Evolutionary conservation across 768 basidiomycete species (phyloP).

Genomic region (Lactarius sp.): DNA sequence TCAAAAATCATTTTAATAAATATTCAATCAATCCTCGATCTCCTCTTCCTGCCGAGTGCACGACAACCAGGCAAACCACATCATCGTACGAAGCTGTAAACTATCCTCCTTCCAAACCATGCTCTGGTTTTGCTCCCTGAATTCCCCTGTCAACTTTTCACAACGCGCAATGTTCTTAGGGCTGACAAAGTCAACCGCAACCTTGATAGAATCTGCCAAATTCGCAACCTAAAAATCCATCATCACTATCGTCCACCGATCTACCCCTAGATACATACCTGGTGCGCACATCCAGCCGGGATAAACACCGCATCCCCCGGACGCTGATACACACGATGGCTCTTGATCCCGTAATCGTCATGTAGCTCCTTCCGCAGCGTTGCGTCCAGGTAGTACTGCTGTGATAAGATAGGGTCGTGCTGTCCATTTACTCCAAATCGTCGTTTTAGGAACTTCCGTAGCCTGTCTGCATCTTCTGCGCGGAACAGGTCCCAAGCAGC

Average conservation of each 20-base stretch:
- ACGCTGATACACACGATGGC: constrained; percentile 81
- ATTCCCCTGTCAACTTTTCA: constrained; percentile 80
- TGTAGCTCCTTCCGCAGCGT: constrained; percentile 61
- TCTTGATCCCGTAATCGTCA: constrained; percentile 63
- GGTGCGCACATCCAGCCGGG: constrained; percentile 89
- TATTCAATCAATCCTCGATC: constrained; percentile 7
- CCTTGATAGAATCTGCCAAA: constrained; percentile 91
- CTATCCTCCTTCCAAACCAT: constrained; percentile 95
- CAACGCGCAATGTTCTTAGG: constrained; percentile 88
- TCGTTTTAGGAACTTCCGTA: constrained; percentile 68
- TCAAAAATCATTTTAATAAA: too few relatives aligned
- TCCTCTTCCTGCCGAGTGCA: constrained; percentile 47
- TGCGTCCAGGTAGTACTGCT: constrained; percentile 79
- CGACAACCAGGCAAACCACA: constrained; percentile 91
- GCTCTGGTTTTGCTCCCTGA: constrained; percentile 82
- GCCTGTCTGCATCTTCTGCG: constrained; percentile 71
- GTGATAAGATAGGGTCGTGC: constrained; percentile 87
- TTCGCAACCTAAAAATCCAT: constrained; percentile 67
- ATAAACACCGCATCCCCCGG: constrained; percentile 94
- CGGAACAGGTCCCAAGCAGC: constrained; percentile 92
- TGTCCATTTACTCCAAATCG: constrained; percentile 52
- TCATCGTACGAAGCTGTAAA: constrained; percentile 83
- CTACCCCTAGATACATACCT: constrained; percentile 45
- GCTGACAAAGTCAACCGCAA: constrained; percentile 92
- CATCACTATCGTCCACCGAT: background rate